Evolutionary conservation across 306 rosid genomes (phyloP).

Genomic region (Cercis canadensis): DNA sequence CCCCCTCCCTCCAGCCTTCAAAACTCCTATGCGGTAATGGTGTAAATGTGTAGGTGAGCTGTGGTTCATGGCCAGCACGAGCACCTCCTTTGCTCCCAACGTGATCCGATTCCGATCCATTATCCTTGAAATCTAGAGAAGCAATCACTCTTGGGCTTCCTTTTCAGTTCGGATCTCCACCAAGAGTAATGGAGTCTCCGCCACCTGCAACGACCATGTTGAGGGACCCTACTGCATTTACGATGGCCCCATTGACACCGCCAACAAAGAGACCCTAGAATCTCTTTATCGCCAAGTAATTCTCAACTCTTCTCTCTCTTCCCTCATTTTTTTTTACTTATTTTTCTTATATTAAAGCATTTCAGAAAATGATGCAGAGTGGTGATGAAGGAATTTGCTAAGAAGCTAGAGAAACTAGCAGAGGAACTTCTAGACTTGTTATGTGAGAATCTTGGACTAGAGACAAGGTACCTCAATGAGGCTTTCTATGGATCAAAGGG

Average conservation of each 20-base stretch:
- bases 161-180: conserved; percentile 56
- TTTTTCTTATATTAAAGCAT: too few species aligned
- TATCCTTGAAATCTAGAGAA: conserved; percentile 41
- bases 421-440: too few species aligned
- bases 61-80: conserved; percentile 67
- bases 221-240: conserved; percentile 69
- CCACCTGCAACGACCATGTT: conserved; percentile 44
- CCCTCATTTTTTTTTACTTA: too few species aligned
- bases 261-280: conserved; percentile 84
- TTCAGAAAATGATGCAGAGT: too few species aligned
- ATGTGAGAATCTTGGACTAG: too few species aligned
- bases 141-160: conserved; percentile 40
- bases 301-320: background rate
- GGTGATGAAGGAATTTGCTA: too few species aligned
- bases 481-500: too few species aligned
- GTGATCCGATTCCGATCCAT: conserved; percentile 49
- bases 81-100: conserved; percentile 53
- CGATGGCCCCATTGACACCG: conserved; percentile 84
- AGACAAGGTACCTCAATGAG: too few species aligned
- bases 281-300: conserved; percentile 77
- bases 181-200: conserved; percentile 39
- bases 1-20: too few species aligned
- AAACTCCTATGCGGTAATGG: too few species aligned
- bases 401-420: too few species aligned
- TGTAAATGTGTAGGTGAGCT: too few species aligned